Evolutionary conservation across 305 asterid genomes (phyloP).

Genomic region (Fraxinus sp.): DNA sequence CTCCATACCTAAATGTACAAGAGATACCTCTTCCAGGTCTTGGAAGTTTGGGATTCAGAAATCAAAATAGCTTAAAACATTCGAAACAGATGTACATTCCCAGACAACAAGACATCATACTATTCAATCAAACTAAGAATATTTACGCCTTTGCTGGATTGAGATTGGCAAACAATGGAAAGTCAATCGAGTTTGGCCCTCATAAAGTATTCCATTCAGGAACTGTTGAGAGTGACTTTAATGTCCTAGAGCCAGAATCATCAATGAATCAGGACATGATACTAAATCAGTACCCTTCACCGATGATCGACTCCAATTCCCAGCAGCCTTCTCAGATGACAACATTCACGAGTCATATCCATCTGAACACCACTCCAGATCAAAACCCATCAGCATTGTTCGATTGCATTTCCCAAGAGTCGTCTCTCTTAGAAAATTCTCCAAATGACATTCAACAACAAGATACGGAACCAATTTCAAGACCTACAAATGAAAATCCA

Average conservation of each 20-base stretch:
- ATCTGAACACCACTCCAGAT: background rate
- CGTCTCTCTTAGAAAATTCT: background rate
- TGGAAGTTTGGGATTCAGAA: slow-evolving; percentile 10
- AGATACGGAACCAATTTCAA: background rate
- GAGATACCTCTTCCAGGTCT: slow-evolving; percentile 3
- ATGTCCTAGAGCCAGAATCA: slow-evolving; percentile 4
- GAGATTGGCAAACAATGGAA: slow-evolving; percentile 40
- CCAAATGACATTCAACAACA: background rate
- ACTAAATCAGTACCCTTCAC: slow-evolving; percentile 14
- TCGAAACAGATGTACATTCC: slow-evolving; percentile 16
- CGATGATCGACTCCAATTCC: background rate
- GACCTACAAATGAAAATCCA: background rate
- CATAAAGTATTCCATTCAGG: background rate
- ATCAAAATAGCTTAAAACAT: slow-evolving; percentile 13
- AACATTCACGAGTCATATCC: background rate
- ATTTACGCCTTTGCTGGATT: slow-evolving; percentile 39
- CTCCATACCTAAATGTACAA: background rate
- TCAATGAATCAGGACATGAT: background rate
- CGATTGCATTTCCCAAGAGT: background rate
- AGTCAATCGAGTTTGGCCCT: slow-evolving; percentile 38
- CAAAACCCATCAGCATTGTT: slow-evolving; percentile 5
- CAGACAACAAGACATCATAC: slow-evolving; percentile 26
- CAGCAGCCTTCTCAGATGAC: background rate
- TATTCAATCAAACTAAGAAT: slow-evolving; percentile 31
- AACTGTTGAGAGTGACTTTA: background rate